Base-by-base conservation (phyloP, 2,329 filamentous ascomycete genomes). In the Colletotrichum sp. region DNA sequence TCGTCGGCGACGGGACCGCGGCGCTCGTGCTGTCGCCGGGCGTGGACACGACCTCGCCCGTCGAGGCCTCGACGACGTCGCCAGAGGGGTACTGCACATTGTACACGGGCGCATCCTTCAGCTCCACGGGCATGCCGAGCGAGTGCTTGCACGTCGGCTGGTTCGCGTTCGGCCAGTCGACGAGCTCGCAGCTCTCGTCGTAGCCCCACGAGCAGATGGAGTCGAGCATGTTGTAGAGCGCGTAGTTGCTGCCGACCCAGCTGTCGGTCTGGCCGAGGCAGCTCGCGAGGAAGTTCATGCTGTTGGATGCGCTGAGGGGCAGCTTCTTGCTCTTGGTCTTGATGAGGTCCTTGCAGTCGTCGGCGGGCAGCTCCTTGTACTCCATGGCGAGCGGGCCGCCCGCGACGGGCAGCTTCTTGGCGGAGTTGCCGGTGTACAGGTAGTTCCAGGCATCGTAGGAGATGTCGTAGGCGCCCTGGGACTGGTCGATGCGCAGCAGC, bases 391-490 rank as follows among this genome's bases (percentile, higher is more conserved):
- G 77, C 13, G 83, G 83, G 24, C 89, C 89, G 62, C 89, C 89
- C 3, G 83, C 79, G 5, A 80, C 82, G 31, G 89, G 88, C 59
- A 85, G 80, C 16, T 84, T 79, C 3, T 82, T 82, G 6, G 89
- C 89, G 4, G 84, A 81, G 65, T 83, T 76, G 47, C 86, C 87
- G 13, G 84, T 86, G 74, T 83, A 79, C 16, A 89, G 84, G 75
- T 87, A 87, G 81, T 87, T 87, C 86, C 86, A 89, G 27, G 87
- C 87, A 71, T 89, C 87, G 81, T 89, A 89, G 75, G 80, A 83
- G 80, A 89, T 83, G 77, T 89, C 87, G 80, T 87, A 78, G 51
- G 87, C 87, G 63, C 86, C 86, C 62, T 74, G 76, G 16, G 78
- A 79, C 70, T 77, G 76, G 71, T 80, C 78, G 57, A 79, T 68